Evolutionary conservation across 2,329 filamentous ascomycete species (phyloP), one percentile per base, ranked within the genome.

Genomic region (Aspergillus latus): DNA sequence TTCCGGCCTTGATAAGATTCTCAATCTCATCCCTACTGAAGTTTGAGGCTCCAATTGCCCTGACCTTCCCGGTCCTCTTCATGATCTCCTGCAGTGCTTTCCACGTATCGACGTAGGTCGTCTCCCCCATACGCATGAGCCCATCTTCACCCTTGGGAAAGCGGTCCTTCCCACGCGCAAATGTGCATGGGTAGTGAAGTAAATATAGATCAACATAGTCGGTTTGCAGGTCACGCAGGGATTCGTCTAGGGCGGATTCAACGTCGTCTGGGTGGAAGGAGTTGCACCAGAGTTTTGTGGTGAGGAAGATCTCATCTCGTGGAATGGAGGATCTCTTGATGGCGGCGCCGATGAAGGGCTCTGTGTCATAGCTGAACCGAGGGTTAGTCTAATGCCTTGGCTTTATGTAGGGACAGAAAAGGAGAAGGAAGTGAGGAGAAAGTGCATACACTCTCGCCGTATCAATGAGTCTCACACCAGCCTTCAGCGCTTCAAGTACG

Each of bases 201-300:
- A 88, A 76, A 71, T 83, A 85, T 10, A 88, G 77, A 66, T 88
- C 84, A 52, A 88, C 75, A 67, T 88, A 87, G 60, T 84, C 83
- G 11, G 84, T 76, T 36, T 80, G 81, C 63, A 86, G 78, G 64
- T 82, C 79, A 68, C 83, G 80, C 56, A 86, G 74, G 52, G 83
- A 83, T 39, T 80, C 79, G 62, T 79, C 77, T 49, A 82, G 81
- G 63, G 84, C 83, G 61, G 80, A 75, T 64, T 83, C 77, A n/a
- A 87, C 86, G 62, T 83, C 80, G 64, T 83, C 77, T 3, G 78
- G 78, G 56, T 78, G 76, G 68, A 84, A 81, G 61, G 66, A 76
- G 65, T 82, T 83, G 72, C 84, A 84, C 82, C 82, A 85, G 30
- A 86, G 71, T 68, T 86, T 86, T 2, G 82, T 82, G 6, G 79